Percentiles rank a stretch among this genome's conserved stretches.
These are phyloP conservation scores for Naganishia antarctica DNA, from an alignment of 768 basidiomycete species.

Conservation along the genomic window DNA sequence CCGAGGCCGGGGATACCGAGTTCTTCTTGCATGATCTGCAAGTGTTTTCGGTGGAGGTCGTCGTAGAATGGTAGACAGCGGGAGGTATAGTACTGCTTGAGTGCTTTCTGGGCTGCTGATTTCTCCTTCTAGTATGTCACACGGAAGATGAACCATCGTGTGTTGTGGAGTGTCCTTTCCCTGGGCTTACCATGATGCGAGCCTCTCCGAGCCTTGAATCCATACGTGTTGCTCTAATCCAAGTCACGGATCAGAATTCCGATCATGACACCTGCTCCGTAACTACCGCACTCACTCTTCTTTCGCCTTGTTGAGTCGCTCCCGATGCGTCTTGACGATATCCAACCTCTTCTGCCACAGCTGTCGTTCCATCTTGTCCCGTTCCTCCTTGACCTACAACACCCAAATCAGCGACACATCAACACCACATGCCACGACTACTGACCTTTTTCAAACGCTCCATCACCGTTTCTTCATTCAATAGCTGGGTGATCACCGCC, in stretches of 20 bases:
- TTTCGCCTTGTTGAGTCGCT: slow-evolving; percentile 1
- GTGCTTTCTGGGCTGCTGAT: neutral
- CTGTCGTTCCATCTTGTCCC: slow-evolving; percentile 5
- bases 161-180: no score
- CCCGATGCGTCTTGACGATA: slow-evolving; percentile 3
- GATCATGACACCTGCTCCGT: neutral
- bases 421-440: neutral
- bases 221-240: neutral
- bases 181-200: neutral
- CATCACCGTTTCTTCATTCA: slow-evolving; percentile 10
- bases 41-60: slow-evolving; percentile 16
- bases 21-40: slow-evolving; percentile 17
- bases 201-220: neutral
- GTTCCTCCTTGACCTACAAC: slow-evolving; percentile 11
- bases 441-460: slow-evolving; percentile 7
- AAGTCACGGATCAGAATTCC: neutral
- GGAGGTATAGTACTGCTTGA: slow-evolving; percentile 8
- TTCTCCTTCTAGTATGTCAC: neutral
- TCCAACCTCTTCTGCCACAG: slow-evolving; percentile 20
- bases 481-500: neutral
- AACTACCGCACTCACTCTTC: neutral
- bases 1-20: slow-evolving; percentile 11
- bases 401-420: neutral
- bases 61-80: slow-evolving; percentile 16
- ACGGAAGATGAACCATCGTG: neutral